Evolutionary conservation across 2,329 filamentous ascomycete species (phyloP).

Genomic region (Thielaviopsis punctulata): DNA sequence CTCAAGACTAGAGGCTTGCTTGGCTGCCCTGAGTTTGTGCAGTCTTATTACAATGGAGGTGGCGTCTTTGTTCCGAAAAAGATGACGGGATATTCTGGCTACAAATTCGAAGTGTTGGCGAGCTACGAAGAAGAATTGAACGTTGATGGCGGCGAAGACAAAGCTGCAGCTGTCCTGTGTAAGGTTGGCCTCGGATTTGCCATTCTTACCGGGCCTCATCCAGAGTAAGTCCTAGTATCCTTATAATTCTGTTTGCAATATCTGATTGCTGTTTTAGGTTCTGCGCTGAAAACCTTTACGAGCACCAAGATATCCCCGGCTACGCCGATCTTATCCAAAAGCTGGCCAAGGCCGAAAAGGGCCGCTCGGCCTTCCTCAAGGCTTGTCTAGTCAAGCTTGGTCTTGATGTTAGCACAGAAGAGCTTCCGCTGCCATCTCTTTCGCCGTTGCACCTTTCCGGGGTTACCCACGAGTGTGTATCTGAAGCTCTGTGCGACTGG

Average conservation of each 20-base stretch:
- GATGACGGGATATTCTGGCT: slow-evolving; percentile 19
- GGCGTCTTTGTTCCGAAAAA: slow-evolving; percentile 77
- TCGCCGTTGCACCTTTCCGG: slow-evolving; percentile 65
- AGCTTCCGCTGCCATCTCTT: slow-evolving; percentile 55
- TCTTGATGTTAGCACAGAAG: slow-evolving; percentile 56
- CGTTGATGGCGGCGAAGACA: slow-evolving; percentile 55
- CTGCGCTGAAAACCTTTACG: slow-evolving; percentile 58
- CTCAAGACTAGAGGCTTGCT: slow-evolving; percentile 44
- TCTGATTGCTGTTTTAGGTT: slow-evolving; percentile 41
- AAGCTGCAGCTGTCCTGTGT: slow-evolving; percentile 70
- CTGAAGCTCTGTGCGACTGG: slow-evolving; percentile 48
- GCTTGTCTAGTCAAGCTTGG: slow-evolving; percentile 66
- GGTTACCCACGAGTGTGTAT: slow-evolving; percentile 46
- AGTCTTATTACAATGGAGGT: slow-evolving; percentile 84
- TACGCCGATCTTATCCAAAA: slow-evolving; percentile 55
- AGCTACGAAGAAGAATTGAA: slow-evolving; percentile 58
- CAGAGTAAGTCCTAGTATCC: slow-evolving; percentile 42
- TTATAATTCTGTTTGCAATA: no score
- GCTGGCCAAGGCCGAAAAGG: slow-evolving; percentile 50
- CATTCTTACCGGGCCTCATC: slow-evolving; percentile 75
- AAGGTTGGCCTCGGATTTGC: slow-evolving; percentile 65
- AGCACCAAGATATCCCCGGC: slow-evolving; percentile 44
- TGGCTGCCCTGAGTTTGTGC: slow-evolving; percentile 42
- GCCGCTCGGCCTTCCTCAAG: slow-evolving; percentile 58
- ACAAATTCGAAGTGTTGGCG: slow-evolving; percentile 55